These are phyloP conservation scores for Didymellaceae sp. DNA, from an alignment of 2,329 filamentous ascomycete species.

Conservation along the genomic window DNA sequence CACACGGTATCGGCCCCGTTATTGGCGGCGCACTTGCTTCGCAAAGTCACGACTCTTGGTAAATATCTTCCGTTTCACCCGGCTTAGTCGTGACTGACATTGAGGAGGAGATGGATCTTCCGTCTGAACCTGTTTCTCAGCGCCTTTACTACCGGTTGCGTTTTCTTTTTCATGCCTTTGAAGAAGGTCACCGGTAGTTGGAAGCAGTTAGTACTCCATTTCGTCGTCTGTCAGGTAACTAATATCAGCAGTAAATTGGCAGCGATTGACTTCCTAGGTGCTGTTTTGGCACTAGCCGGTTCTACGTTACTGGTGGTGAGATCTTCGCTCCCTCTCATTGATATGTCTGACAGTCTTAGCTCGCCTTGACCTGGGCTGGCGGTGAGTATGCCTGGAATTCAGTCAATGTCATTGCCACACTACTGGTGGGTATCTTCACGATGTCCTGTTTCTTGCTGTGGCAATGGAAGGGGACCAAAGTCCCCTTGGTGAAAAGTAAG, in stretches of 20 bases:
- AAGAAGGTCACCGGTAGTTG: slow-evolving; percentile 57
- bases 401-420: slow-evolving; percentile 58
- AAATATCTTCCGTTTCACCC: neutral
- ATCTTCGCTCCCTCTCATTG: neutral
- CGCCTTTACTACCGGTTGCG: slow-evolving; percentile 25
- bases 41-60: slow-evolving; percentile 26
- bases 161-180: slow-evolving; percentile 45
- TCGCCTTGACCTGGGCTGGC: slow-evolving; percentile 64
- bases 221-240: neutral
- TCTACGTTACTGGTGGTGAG: slow-evolving; percentile 65
- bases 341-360: slow-evolving; percentile 13
- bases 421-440: slow-evolving; percentile 58
- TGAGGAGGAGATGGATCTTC: slow-evolving; percentile 28
- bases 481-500: slow-evolving; percentile 65
- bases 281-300: slow-evolving; percentile 59
- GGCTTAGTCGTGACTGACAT: neutral
- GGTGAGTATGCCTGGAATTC: slow-evolving; percentile 62
- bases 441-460: slow-evolving; percentile 59
- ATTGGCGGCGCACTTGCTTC: slow-evolving; percentile 37
- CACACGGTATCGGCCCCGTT: slow-evolving; percentile 36
- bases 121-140: slow-evolving; percentile 47
- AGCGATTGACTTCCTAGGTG: slow-evolving; percentile 66
- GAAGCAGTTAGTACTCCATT: slow-evolving; percentile 49
- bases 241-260: slow-evolving; percentile 22
- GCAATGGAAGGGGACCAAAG: slow-evolving; percentile 64